Base-by-base conservation (phyloP, 2,329 filamentous ascomycete species). In the Alternaria alternata region DNA sequence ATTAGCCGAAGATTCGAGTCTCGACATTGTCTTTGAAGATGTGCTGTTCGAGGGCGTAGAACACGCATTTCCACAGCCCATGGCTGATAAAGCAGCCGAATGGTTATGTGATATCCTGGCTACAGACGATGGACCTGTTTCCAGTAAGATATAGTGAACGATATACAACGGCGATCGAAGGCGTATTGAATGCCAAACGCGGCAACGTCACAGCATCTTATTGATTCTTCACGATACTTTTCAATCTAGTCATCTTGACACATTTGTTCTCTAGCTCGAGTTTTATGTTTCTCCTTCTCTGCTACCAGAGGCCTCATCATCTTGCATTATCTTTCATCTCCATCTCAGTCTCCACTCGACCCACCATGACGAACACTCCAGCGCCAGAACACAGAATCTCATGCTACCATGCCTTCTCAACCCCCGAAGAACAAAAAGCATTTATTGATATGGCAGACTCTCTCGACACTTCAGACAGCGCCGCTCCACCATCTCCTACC, bases 1-100 rank as follows among this genome's bases (percentile, higher is more conserved):
- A 83, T 84, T 89, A 82, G 60, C 57, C 1, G 80, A 82, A 3
- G 85, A 88, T 7, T 49, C 66, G 7, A 57, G 65, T 18, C 82
- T 86, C 0, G 78, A 79, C 0, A 78, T 91, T 2, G 80, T 81
- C 36, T 74, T 94, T 5, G 85, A 88, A 51, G 88, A 93, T 73
- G 84, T 86, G 32, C 80, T 93, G 0, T 94, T 92, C 69, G 82
- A 87, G 1, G 89, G 86, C 0, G 83, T 89, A 0, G 89, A 90
- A 0, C 92, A 95, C 75, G 81, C 83, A n/a, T 93, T 92, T 68
- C 88, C 85, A 9, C 75, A 81, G 1, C 83, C 78, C 6, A 94
- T 95, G 92, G 83, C 88, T 28, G 78, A 80, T 62, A 89, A 91
- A 71, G 85, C 91, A 4, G 83, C 90, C 11, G 77, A 78, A 36